Conservation (phyloP, 371 early-diverging fungal genomes). For the Dinochytrium kinnereticum region DNA sequence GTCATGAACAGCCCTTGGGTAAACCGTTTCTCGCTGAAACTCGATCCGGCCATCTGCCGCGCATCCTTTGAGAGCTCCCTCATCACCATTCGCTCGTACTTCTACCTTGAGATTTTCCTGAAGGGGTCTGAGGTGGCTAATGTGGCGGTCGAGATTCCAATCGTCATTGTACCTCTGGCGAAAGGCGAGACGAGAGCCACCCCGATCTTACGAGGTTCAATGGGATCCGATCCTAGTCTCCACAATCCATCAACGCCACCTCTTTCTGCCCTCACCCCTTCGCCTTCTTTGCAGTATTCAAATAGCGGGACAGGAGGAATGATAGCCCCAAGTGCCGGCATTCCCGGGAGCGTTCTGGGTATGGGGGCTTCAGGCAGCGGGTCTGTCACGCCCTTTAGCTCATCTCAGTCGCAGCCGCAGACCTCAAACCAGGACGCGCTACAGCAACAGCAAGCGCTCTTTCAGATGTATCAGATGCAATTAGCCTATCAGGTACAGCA, state of each 20-base stretch:
- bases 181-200: neutral
- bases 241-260: too few relatives aligned
- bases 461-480: slow-evolving; percentile 3
- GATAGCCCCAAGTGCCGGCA: too few relatives aligned
- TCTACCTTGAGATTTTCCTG: slow-evolving; percentile 18
- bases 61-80: slow-evolving; percentile 25
- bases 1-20: neutral
- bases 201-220: neutral
- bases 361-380: too few relatives aligned
- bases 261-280: neutral
- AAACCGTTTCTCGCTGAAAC: neutral
- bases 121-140: slow-evolving; percentile 8
- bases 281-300: neutral
- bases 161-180: slow-evolving; percentile 6
- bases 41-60: slow-evolving; percentile 1
- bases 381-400: neutral
- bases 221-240: neutral
- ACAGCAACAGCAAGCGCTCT: slow-evolving; percentile 12
- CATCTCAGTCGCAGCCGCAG: neutral
- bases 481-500: neutral
- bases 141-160: slow-evolving; percentile 14
- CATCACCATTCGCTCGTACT: slow-evolving; percentile 28
- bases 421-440: neutral
- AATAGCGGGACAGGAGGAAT: too few relatives aligned
- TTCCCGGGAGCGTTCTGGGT: too few relatives aligned